These are phyloP conservation scores for Lachancea meyersii DNA, from an alignment of 805 yeast species.

Conservation along the genomic window DNA sequence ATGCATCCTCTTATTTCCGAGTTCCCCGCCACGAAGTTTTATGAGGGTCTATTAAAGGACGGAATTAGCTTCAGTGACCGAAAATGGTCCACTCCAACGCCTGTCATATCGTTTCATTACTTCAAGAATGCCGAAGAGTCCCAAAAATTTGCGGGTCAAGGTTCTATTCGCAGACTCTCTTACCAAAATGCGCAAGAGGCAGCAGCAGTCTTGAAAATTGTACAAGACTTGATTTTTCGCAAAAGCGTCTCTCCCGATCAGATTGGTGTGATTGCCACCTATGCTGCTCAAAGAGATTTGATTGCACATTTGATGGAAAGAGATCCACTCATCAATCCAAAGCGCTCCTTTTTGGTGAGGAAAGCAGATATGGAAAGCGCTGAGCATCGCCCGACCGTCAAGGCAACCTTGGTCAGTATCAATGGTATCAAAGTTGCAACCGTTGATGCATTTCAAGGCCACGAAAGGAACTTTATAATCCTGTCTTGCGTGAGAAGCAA, in stretches of 20 bases:
- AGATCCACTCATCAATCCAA: slow-evolving; percentile 26
- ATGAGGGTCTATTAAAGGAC: slow-evolving; percentile 39
- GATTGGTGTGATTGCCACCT: slow-evolving; percentile 58
- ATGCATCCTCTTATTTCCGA: slow-evolving; percentile 52
- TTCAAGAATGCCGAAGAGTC: slow-evolving; percentile 9
- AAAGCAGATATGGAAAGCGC: neutral
- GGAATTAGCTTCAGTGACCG: slow-evolving; percentile 49
- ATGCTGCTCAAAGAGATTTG: slow-evolving; percentile 57
- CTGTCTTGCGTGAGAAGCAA: slow-evolving; percentile 4
- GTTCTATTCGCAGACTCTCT: neutral
- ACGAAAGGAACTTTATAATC: neutral
- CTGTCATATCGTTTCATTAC: neutral
- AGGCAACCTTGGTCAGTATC: neutral
- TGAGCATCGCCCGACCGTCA: neutral
- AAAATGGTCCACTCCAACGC: slow-evolving; percentile 28
- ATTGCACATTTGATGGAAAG: slow-evolving; percentile 41
- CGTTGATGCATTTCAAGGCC: slow-evolving; percentile 1
- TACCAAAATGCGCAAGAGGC: slow-evolving; percentile 48
- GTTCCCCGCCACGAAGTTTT: slow-evolving; percentile 44
- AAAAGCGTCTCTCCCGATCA: slow-evolving; percentile 40
- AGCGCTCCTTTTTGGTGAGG: neutral
- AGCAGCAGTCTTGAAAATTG: slow-evolving; percentile 35
- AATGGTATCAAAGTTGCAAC: neutral
- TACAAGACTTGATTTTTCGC: slow-evolving; percentile 43
- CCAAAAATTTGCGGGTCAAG: too few species aligned